Conservation (phyloP, 2,329 filamentous ascomycete species). For the Meredithiella fracta region DNA sequence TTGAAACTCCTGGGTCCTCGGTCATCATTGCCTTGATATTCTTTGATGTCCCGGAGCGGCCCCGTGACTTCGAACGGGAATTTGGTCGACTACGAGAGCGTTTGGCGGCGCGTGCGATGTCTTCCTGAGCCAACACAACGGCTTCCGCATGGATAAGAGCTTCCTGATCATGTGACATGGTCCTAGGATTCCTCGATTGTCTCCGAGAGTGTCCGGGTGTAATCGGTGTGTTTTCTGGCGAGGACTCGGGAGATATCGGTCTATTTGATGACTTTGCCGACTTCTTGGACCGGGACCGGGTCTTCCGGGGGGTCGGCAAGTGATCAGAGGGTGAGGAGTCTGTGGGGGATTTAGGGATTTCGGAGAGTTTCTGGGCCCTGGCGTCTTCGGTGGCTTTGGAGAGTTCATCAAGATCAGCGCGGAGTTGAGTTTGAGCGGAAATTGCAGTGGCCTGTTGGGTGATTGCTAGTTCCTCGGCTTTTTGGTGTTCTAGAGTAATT, state of each 20-base stretch:
- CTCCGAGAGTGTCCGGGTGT: background rate
- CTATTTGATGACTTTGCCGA: background rate
- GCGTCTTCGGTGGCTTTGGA: background rate
- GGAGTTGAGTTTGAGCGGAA: background rate
- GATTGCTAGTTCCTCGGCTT: background rate
- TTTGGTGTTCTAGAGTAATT: background rate
- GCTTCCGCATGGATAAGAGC: background rate
- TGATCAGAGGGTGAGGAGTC: too few relatives aligned
- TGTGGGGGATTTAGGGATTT: too few relatives aligned
- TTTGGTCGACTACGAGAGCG: background rate
- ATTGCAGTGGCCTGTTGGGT: background rate
- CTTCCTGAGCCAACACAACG: background rate
- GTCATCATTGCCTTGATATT: background rate
- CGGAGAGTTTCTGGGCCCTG: too few relatives aligned
- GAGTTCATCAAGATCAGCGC: background rate
- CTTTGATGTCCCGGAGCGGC: background rate
- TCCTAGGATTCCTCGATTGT: background rate
- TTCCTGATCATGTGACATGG: background rate
- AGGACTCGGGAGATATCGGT: background rate
- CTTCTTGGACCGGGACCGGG: background rate
- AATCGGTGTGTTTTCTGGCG: background rate
- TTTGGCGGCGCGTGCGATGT: background rate
- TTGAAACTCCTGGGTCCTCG: background rate
- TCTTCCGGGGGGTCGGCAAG: background rate
- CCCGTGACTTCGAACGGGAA: background rate